Conservation (phyloP, 2,329 filamentous ascomycete genomes). For the Thermothelomyces thermophilus region DNA sequence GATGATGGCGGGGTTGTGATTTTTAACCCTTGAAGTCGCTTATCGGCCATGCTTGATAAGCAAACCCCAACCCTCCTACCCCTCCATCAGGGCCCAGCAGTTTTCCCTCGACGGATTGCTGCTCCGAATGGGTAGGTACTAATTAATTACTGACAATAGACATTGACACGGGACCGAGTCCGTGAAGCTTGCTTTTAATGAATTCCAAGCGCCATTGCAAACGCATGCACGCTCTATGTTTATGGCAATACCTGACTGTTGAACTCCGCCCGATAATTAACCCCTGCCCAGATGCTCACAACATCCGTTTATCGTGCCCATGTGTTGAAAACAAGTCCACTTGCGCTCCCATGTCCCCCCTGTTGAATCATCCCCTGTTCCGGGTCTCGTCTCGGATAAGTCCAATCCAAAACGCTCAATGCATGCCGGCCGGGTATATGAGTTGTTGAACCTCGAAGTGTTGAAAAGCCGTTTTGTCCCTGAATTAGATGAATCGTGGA, state of each 20-base stretch:
- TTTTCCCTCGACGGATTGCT: background rate
- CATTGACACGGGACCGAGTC: no score
- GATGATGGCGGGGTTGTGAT: slow-evolving; percentile 10
- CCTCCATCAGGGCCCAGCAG: background rate
- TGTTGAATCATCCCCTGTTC: background rate
- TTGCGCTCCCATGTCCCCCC: background rate
- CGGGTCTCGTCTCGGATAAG: slow-evolving; percentile 1
- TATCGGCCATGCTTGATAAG: slow-evolving; percentile 14
- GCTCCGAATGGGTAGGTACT: background rate
- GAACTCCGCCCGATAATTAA: slow-evolving; percentile 2
- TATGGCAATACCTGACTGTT: slow-evolving; percentile 1
- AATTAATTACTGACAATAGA: no score
- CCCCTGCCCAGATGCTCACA: background rate
- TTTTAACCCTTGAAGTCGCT: slow-evolving; percentile 10
- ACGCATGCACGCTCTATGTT: background rate
- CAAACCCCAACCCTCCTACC: slow-evolving; percentile 12
- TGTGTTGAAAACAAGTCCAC: slow-evolving; percentile 6
- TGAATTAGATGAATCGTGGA: background rate
- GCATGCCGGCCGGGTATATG: slow-evolving; percentile 8
- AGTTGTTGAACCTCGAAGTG: slow-evolving; percentile 8
- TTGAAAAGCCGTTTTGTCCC: slow-evolving; percentile 9
- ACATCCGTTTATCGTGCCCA: background rate
- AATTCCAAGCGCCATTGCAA: background rate
- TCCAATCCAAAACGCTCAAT: background rate
- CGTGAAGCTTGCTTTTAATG: no score